phyloP scores from a whole-genome alignment of 495 filamentous ascomycete species.

The Xanthoparmelia taractica region DNA sequence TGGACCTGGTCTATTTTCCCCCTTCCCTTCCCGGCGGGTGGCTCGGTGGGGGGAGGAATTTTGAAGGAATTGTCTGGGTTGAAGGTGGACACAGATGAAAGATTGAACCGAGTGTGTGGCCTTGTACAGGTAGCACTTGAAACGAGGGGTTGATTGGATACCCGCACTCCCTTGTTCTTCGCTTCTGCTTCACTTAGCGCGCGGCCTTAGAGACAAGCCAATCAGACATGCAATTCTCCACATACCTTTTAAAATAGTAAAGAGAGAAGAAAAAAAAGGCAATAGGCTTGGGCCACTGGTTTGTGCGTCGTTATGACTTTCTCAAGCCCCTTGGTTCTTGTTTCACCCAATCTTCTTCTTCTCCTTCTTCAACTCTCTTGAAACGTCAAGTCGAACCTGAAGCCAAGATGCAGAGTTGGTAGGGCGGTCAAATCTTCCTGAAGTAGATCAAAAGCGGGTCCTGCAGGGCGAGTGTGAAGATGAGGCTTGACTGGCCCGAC shows the following conservation, averaged over 20 bases:
- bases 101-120: conserved; percentile 2
- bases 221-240: conserved; percentile 13
- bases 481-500: conserved; percentile 9
- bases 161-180: conserved; percentile 12
- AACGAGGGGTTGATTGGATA: conserved; percentile 20
- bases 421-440: conserved; percentile 13
- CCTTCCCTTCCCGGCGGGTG: conserved; percentile 16
- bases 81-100: too few species aligned
- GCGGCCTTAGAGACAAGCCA: conserved; percentile 12
- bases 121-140: conserved; percentile 4
- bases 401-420: background rate
- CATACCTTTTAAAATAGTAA: conserved; percentile 16
- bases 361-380: too few species aligned
- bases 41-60: conserved; percentile 17
- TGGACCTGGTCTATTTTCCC: background rate
- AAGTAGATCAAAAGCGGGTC: conserved; percentile 13
- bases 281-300: conserved; percentile 7
- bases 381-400: background rate
- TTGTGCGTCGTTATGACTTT: background rate
- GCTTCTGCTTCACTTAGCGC: conserved; percentile 25
- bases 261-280: too few species aligned
- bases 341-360: conserved; percentile 12
- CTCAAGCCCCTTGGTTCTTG: conserved; percentile 4
- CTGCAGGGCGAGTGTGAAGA: conserved; percentile 4
- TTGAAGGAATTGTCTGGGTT: conserved; percentile 1